Base-by-base conservation (phyloP, 2,329 filamentous ascomycete genomes). In the Thermochaetoides dissita region DNA sequence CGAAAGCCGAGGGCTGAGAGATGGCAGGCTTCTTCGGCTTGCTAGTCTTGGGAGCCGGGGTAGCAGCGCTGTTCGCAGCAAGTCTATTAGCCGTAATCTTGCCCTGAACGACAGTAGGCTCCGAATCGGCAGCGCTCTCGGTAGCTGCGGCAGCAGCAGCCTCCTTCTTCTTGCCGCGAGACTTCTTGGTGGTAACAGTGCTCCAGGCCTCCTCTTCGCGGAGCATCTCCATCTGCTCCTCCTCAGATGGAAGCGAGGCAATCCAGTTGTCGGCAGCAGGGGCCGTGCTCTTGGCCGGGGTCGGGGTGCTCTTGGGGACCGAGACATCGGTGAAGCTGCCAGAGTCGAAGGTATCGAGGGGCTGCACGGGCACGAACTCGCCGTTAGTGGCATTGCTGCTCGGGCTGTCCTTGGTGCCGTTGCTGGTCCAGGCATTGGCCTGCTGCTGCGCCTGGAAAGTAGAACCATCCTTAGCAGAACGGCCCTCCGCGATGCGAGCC, bases 401-500 rank as follows among this genome's bases (percentile, higher is more conserved):
- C 42, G 56, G 51, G 43, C 59, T 59, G 49, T 62, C 58, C 42
- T 60, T 63, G 66, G 67, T 41, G 12, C 45, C 46, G 41, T 68
- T 66, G 39, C 57, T 59, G 34, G 53, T 57, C 63, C 64, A 67
- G 28, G 59, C 60, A 40, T 64, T 66, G 41, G 62, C 56, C 40
- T 48, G 44, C 41, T 59, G 53, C 1, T 59, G 57, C 7, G 70
- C 66, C 57, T 67, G 64, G 57, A 73, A 79, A 44, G 67, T 60
- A 10, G 74, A 77, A 36, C 88, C 87, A 53, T 91, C 88, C 69
- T 85, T 86, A 42, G 85, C 83, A 36, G 84, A 70, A 51, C 84
- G 77, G 47, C 87, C 87, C 60, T 93, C 86, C 39, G 84, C 76
- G 57, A 87, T 75, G 51, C 89, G 79, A 43, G 87, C 87, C 46